Conservation (phyloP, 257 asterid genomes). For the Nicotiana attenuata region DNA sequence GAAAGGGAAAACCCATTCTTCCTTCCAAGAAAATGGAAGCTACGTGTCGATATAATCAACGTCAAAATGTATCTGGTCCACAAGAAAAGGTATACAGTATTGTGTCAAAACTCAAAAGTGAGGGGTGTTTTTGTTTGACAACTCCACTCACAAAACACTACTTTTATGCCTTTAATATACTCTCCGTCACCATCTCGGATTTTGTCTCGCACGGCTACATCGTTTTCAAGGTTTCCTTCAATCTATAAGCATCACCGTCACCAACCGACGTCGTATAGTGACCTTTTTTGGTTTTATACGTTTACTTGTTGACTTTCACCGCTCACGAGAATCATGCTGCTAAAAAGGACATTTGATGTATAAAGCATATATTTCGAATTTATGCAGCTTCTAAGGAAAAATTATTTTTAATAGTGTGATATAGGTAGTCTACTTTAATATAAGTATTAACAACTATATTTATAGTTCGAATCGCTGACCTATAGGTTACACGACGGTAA, state of each 20-base stretch:
- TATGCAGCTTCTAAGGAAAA: too few relatives aligned
- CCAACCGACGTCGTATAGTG: conserved; percentile 19
- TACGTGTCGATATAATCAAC: conserved; percentile 3
- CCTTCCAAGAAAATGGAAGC: neutral
- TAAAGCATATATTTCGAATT: too few relatives aligned
- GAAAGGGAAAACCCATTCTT: neutral
- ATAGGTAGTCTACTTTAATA: too few relatives aligned
- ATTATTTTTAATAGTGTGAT: too few relatives aligned
- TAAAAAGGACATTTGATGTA: too few relatives aligned
- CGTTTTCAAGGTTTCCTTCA: conserved; percentile 8
- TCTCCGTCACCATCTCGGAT: neutral
- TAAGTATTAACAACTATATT: too few relatives aligned
- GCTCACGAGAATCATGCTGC: neutral
- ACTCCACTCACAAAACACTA: neutral
- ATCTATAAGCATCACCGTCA: conserved; percentile 20
- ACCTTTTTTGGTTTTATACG: conserved; percentile 12
- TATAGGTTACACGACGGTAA: too few relatives aligned
- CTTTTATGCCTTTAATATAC: neutral
- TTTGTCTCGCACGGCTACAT: conserved; percentile 9
- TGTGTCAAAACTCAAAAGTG: neutral
- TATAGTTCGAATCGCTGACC: fast-evolving
- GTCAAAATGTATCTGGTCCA: neutral
- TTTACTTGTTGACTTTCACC: conserved; percentile 8
- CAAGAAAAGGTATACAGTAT: neutral
- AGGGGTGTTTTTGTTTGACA: neutral